phyloP scores from a whole-genome alignment of 164 flowering plant genomes.

The Piper betle region DNA sequence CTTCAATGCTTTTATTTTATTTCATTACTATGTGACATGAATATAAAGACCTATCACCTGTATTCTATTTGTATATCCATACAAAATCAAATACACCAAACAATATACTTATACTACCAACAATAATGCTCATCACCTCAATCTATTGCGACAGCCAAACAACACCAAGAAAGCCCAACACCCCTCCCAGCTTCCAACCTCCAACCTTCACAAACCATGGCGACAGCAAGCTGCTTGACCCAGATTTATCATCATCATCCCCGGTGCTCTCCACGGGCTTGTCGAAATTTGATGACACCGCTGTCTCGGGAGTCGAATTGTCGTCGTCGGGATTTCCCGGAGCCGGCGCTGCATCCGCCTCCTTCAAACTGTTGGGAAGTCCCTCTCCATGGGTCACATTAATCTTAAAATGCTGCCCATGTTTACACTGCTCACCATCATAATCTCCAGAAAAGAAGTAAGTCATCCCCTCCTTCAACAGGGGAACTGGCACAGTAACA shows the following conservation, averaged over 20 bases:
- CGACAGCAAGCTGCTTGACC: conserved; percentile 12
- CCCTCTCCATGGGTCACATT: conserved; percentile 77
- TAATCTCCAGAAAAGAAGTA: conserved; percentile 83
- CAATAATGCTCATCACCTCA: too few relatives aligned
- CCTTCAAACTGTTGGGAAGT: conserved; percentile 39
- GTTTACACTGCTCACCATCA: conserved; percentile 78
- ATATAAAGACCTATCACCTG: too few relatives aligned
- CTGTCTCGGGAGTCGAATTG: conserved; percentile 56
- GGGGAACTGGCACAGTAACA: conserved; percentile 46
- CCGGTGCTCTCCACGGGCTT: conserved; percentile 30
- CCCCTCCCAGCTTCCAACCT: conserved; percentile 11
- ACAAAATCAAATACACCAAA: too few relatives aligned
- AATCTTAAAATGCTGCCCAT: conserved; percentile 65
- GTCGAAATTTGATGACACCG: conserved; percentile 48
- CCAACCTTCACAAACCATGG: conserved; percentile 2
- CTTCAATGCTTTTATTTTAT: too few relatives aligned
- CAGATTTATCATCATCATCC: conserved; percentile 19
- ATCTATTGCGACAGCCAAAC: neutral
- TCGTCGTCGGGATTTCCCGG: conserved; percentile 38
- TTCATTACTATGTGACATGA: too few relatives aligned
- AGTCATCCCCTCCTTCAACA: conserved; percentile 48
- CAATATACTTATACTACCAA: too few relatives aligned
- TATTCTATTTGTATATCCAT: too few relatives aligned
- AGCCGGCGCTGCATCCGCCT: conserved; percentile 26
- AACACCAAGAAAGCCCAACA: conserved; percentile 13